phyloP scores from a whole-genome alignment of 2,329 filamentous ascomycete species.

The Paramyrothecium roridum region DNA sequence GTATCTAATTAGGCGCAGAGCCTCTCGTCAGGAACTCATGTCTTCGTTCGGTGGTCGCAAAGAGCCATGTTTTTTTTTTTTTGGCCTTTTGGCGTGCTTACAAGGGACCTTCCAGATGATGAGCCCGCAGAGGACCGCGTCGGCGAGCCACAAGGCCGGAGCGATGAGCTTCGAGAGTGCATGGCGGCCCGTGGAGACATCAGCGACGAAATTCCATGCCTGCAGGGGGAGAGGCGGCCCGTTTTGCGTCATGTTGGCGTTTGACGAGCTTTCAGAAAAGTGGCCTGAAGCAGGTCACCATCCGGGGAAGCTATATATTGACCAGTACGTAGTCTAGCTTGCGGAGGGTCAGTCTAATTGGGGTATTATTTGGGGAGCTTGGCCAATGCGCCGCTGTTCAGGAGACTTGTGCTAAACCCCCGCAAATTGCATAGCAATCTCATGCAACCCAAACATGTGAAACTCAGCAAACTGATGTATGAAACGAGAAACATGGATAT shows the following conservation, averaged over 20 bases:
- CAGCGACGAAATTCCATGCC: slow-evolving; percentile 28
- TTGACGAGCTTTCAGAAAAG: slow-evolving; percentile 3
- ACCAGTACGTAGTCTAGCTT: too few relatives aligned
- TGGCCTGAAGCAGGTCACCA: slow-evolving; percentile 10
- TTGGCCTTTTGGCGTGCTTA: slow-evolving; percentile 41
- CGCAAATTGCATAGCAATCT: slow-evolving; percentile 18
- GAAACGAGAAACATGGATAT: too few relatives aligned
- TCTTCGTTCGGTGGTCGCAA: not conserved
- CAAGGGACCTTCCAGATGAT: slow-evolving; percentile 83
- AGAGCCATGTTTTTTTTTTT: not conserved
- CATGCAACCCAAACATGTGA: too few relatives aligned
- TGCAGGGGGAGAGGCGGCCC: slow-evolving; percentile 18
- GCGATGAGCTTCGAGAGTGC: slow-evolving; percentile 47
- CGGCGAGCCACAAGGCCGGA: slow-evolving; percentile 63
- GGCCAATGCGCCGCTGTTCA: not conserved
- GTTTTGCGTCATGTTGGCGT: slow-evolving; percentile 20
- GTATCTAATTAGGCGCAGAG: slow-evolving; percentile 57
- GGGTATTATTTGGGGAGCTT: not conserved
- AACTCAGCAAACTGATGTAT: too few relatives aligned
- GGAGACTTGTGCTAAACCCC: slow-evolving; percentile 7
- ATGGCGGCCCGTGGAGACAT: slow-evolving; percentile 47
- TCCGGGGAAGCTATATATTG: not conserved
- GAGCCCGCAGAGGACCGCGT: slow-evolving; percentile 67
- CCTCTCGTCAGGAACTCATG: too few relatives aligned
- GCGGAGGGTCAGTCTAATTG: not conserved